Conservation (phyloP, 2,329 filamentous ascomycete genomes). For the Didymosphaeria variabile region DNA sequence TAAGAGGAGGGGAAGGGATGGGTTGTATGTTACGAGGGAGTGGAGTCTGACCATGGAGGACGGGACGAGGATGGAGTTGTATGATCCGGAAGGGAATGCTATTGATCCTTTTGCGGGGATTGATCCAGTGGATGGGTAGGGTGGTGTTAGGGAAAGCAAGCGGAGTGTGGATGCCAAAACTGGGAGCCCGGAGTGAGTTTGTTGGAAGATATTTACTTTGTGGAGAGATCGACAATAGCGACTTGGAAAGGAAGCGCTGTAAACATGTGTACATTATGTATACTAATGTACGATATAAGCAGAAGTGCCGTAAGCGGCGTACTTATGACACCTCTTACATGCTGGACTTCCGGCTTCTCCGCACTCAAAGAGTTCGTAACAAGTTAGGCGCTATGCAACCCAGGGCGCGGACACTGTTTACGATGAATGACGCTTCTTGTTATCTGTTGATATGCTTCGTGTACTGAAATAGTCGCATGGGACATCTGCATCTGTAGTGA, state of each 20-base stretch:
- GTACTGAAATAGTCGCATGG: no score
- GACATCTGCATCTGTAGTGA: no score
- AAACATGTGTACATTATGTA: not conserved
- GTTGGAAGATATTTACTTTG: not conserved
- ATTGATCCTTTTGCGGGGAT: slow-evolving; percentile 68
- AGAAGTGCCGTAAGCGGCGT: no score
- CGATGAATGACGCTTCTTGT: no score
- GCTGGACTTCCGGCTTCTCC: no score
- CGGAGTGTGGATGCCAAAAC: not conserved
- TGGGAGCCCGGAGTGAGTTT: not conserved
- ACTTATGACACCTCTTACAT: no score
- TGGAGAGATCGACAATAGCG: no score
- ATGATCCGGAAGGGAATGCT: slow-evolving; percentile 66
- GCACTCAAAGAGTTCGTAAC: no score
- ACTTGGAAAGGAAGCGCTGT: not conserved
- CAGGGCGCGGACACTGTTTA: no score
- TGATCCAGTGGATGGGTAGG: slow-evolving; percentile 39
- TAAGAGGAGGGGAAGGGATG: slow-evolving; percentile 71
- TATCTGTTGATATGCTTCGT: no score
- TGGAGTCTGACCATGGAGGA: slow-evolving; percentile 82
- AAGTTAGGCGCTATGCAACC: no score
- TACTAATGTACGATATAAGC: not conserved
- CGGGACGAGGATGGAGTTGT: slow-evolving; percentile 75
- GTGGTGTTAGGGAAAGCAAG: not conserved
- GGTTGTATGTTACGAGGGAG: slow-evolving; percentile 85